Base-by-base conservation (phyloP, 2,329 filamentous ascomycete genomes). In the Sarocladium kiliense region DNA sequence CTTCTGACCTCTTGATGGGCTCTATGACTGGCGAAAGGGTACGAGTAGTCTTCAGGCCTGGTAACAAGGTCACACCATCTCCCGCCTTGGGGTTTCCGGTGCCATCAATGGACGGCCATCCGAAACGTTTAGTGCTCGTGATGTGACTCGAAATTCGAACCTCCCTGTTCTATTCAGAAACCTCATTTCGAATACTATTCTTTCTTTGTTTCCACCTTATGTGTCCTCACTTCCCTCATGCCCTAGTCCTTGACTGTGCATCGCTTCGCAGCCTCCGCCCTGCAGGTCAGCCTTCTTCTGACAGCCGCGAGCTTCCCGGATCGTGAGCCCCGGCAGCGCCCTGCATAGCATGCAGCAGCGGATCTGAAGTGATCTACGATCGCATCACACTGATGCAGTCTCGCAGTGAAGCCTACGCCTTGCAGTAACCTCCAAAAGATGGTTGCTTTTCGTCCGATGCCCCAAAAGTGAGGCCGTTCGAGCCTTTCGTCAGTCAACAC, bases 351-450 rank as follows among this genome's bases (percentile, higher is more conserved):
- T 53, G 36, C 50, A 53, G 50, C 50, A 39, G 19, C 32, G 50
- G 50, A 53, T 53, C 50, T 53, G 16, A 36, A 11, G 25, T 53
- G 50, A 53, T 53, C 50, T 53, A 39, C 50, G 50, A 53, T 53
- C 50, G 50, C 50, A 53, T 27, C 21, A 41, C 47, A 34, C 21
- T 34, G 30, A 51, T 18, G 47, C 27, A 36, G 27, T 51, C 47
- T 19, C 30, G 16, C 19, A 23, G 26, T 23, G 30, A 11, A 34
- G 26, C 30, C 25, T 36, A 23, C 47, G n/a, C 47, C 44, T 47
- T 23, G 25, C 44, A 47, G 5, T 25, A 21, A 25, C 41, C 7
- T 44, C 18, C 36, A 39, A 32, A 7, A 32, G 30, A 32, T 7
- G 7, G 12, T 6, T 32, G 30, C 30, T 12, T 6, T 32, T 12